These are phyloP conservation scores for Penicillium atrosanguineum DNA, from an alignment of 495 filamentous ascomycete genomes.

Conservation along the genomic window DNA sequence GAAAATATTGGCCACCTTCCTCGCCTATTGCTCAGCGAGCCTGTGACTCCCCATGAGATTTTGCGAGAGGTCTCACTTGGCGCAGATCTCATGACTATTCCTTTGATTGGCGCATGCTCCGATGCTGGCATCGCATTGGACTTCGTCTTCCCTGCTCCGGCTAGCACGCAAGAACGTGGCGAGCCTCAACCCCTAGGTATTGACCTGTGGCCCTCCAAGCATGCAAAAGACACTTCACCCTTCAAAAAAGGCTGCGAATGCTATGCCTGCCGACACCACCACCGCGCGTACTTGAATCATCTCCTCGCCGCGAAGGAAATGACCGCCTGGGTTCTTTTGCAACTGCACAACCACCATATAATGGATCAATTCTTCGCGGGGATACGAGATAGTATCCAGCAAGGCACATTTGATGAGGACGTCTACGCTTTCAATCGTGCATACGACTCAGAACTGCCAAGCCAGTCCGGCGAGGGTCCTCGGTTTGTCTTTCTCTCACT, in stretches of 20 bases:
- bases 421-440: conserved; percentile 49
- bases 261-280: conserved; percentile 81
- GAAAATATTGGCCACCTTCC: conserved; percentile 58
- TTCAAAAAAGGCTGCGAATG: conserved; percentile 65
- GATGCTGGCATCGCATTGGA: conserved; percentile 84
- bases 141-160: conserved; percentile 68
- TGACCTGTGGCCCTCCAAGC: conserved; percentile 65
- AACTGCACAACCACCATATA: conserved; percentile 81
- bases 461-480: conserved; percentile 73
- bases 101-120: conserved; percentile 69
- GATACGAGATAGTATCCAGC: conserved; percentile 59
- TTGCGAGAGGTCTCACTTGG: conserved; percentile 72
- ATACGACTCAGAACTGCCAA: conserved; percentile 70
- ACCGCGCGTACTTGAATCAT: conserved; percentile 83
- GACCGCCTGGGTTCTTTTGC: conserved; percentile 90
- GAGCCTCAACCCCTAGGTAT: conserved; percentile 58
- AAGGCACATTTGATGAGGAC: conserved; percentile 62
- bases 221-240: conserved; percentile 58
- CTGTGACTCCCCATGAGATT: conserved; percentile 68
- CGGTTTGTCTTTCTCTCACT: conserved; percentile 44
- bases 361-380: conserved; percentile 70
- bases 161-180: conserved; percentile 7
- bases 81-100: conserved; percentile 73
- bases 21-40: conserved; percentile 67
- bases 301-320: conserved; percentile 87